phyloP scores from a whole-genome alignment of 768 basidiomycete species.

The Hirschioporus abietinus region DNA sequence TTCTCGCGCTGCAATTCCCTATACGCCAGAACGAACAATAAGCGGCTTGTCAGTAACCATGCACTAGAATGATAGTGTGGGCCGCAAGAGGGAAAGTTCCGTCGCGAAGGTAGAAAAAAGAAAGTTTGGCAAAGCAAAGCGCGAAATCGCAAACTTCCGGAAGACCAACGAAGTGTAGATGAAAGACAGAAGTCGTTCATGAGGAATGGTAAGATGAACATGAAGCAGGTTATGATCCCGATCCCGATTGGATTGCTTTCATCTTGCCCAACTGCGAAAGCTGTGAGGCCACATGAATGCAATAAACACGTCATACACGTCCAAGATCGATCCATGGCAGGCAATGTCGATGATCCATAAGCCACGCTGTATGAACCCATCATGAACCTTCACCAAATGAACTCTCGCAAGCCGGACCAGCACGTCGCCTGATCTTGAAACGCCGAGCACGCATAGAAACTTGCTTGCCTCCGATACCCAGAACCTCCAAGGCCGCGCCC shows the following conservation, averaged over 20 bases:
- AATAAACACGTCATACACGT: neutral
- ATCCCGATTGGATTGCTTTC: neutral
- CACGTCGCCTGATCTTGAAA: neutral
- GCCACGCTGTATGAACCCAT: neutral
- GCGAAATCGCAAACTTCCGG: no score
- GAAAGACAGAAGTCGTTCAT: no score
- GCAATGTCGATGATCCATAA: neutral
- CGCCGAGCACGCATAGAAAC: neutral
- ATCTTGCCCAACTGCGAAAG: neutral
- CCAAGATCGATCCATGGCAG: neutral
- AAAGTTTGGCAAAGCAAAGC: neutral
- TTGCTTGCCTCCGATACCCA: neutral
- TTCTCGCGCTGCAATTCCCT: slow-evolving; percentile 94
- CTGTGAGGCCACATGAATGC: neutral
- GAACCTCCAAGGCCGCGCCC: neutral
- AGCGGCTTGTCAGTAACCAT: slow-evolving; percentile 2
- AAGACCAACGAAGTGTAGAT: no score
- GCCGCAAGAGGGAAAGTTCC: neutral
- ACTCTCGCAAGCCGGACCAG: neutral
- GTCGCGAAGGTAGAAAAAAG: neutral
- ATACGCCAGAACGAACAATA: slow-evolving; percentile 18
- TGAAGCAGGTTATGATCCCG: neutral
- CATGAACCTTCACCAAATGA: no score
- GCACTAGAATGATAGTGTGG: neutral
- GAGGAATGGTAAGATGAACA: no score